phyloP scores from a whole-genome alignment of 495 filamentous ascomycete genomes.

The Pyrenula aspistea region DNA sequence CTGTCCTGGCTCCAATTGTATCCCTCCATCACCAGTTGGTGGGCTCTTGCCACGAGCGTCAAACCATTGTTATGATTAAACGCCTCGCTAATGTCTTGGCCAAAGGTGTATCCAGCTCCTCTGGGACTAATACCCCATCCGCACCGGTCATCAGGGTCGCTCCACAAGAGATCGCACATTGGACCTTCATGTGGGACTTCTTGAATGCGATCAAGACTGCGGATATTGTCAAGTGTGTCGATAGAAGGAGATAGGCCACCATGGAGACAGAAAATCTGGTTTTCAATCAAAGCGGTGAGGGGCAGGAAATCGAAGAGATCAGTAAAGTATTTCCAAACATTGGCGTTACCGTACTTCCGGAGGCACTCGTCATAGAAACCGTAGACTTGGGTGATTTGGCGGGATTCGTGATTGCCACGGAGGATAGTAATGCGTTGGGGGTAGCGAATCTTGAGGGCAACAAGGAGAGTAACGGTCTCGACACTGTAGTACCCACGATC shows the following conservation, averaged over 20 bases:
- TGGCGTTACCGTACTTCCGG: conserved; percentile 95
- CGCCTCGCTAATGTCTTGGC: conserved; percentile 97
- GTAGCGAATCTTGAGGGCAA: conserved; percentile 92
- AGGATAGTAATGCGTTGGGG: conserved; percentile 94
- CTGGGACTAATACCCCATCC: conserved; percentile 97
- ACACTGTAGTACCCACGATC: conserved; percentile 96
- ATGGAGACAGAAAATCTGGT: conserved; percentile 99
- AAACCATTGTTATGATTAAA: conserved; percentile 99
- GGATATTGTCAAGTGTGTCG: conserved; percentile 96
- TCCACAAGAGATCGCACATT: conserved; percentile 98
- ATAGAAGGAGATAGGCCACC: conserved; percentile 93
- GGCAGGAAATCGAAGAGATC: conserved; percentile 98
- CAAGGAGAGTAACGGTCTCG: conserved; percentile 87
- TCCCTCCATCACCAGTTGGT: conserved; percentile 96
- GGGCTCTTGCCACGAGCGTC: conserved; percentile 85
- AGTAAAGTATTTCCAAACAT: conserved; percentile 99
- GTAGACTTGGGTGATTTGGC: conserved; percentile 95
- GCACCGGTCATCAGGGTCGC: conserved; percentile 94
- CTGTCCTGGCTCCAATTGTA: conserved; percentile 97
- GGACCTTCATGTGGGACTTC: conserved; percentile 97
- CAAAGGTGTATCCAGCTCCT: conserved; percentile 97
- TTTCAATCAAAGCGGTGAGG: conserved; percentile 95
- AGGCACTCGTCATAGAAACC: conserved; percentile 97
- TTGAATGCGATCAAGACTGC: conserved; percentile 90
- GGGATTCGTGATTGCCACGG: conserved; percentile 92